These are phyloP conservation scores for Oldenlandia corymbosa DNA, from an alignment of 257 asterid species.

Conservation along the genomic window DNA sequence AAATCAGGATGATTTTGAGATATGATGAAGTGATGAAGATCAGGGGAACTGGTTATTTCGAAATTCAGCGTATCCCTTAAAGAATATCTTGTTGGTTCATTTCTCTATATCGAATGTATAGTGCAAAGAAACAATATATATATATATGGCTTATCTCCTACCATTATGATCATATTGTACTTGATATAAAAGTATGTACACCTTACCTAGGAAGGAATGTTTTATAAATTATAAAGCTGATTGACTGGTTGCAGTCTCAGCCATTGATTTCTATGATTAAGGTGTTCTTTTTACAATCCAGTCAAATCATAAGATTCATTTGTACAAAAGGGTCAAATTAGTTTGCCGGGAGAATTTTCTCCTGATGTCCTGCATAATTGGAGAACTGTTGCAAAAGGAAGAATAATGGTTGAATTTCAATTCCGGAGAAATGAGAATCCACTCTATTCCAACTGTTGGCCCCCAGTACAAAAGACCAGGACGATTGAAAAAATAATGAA, in stretches of 20 bases:
- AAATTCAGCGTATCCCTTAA: too few relatives aligned
- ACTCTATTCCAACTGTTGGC: not conserved
- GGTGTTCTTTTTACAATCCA: not conserved
- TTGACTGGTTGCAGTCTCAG: not conserved
- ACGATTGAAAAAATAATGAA: too few relatives aligned
- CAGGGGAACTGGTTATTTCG: not conserved
- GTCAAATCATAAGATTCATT: not conserved
- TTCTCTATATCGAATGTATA: not conserved
- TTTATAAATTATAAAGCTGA: not conserved
- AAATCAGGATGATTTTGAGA: constrained; percentile 82
- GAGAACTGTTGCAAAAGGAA: not conserved
- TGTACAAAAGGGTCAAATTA: too few relatives aligned
- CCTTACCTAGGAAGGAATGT: too few relatives aligned
- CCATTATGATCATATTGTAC: not conserved
- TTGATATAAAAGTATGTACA: not conserved
- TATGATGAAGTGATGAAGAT: constrained; percentile 18
- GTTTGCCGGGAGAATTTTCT: too few relatives aligned
- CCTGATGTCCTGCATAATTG: too few relatives aligned
- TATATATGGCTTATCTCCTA: not conserved
- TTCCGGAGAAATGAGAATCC: not conserved
- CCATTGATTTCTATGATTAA: not conserved
- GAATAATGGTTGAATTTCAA: not conserved
- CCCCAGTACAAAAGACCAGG: not conserved
- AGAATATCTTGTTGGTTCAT: not conserved
- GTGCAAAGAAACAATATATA: too few relatives aligned